Conservation (phyloP, 352 stramenopile genomes). For the Globisporangium radiosum region DNA sequence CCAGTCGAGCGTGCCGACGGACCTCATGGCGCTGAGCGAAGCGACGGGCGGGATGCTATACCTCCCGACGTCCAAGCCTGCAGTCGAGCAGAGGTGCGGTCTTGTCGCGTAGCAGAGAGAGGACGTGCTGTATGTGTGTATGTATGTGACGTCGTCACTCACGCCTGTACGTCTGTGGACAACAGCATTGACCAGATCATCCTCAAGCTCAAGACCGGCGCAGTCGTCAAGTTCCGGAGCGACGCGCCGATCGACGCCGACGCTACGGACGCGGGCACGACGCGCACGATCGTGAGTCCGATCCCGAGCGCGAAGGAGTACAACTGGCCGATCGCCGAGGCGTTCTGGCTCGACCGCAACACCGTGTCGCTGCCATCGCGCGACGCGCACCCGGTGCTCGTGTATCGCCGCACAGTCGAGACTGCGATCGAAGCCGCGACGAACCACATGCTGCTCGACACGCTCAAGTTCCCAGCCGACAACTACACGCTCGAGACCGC, state of each 20-base stretch:
- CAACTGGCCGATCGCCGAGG: conserved; percentile 72
- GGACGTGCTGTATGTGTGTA: background rate
- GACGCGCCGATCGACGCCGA: conserved; percentile 38
- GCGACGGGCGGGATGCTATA: conserved; percentile 79
- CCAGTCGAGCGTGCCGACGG: conserved; percentile 44
- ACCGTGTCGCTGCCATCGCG: conserved; percentile 62
- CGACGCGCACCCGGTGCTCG: conserved; percentile 70
- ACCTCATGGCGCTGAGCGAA: conserved; percentile 84
- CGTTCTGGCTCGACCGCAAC: conserved; percentile 84
- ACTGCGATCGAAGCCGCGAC: conserved; percentile 74
- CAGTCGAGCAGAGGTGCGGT: conserved; percentile 47
- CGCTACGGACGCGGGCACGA: conserved; percentile 26
- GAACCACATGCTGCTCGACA: conserved; percentile 85
- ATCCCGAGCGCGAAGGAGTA: conserved; percentile 79
- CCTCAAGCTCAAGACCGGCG: conserved; percentile 72
- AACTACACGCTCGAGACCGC: conserved; percentile 61
- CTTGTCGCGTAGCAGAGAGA: background rate
- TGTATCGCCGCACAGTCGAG: conserved; percentile 66
- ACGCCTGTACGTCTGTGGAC: background rate
- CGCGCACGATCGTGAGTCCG: conserved; percentile 65
- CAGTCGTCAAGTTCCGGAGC: conserved; percentile 77
- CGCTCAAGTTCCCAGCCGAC: conserved; percentile 82
- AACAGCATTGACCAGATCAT: conserved; percentile 80
- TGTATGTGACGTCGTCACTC: background rate
- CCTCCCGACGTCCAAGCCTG: conserved; percentile 71